A percentile compares a stretch with the other conserved stretches of the same genome.
Conservation (phyloP, 2,329 filamentous ascomycete species). For the Acrocalymma vagum region DNA sequence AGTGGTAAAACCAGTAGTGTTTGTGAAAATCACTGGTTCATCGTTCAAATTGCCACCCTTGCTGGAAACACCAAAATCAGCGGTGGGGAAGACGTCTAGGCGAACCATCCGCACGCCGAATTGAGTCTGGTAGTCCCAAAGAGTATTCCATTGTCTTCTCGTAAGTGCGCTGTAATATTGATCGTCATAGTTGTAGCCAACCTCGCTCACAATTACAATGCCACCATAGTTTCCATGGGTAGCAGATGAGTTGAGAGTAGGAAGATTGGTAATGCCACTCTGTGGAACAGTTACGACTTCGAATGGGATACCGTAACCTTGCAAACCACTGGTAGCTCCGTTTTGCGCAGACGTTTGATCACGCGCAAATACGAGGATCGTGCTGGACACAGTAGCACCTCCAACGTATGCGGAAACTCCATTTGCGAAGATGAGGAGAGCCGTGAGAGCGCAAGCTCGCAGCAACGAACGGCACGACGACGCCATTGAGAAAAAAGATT, state of each 20-base stretch:
- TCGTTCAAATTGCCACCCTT: constrained; percentile 43
- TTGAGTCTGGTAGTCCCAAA: constrained; percentile 65
- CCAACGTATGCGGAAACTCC: constrained; percentile 28
- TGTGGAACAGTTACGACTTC: constrained; percentile 64
- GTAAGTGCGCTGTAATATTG: constrained; percentile 64
- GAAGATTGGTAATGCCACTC: constrained; percentile 57
- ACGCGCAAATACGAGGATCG: constrained; percentile 65
- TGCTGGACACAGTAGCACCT: constrained; percentile 47
- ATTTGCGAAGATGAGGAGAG: constrained; percentile 26
- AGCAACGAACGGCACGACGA: constrained; percentile 30
- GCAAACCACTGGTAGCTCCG: constrained; percentile 63
- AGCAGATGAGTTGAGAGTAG: constrained; percentile 58
- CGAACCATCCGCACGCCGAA: constrained; percentile 70
- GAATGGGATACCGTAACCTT: constrained; percentile 69
- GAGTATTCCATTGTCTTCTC: constrained; percentile 61
- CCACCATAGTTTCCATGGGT: constrained; percentile 66
- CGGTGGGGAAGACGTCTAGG: constrained; percentile 64
- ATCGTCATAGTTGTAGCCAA: constrained; percentile 62
- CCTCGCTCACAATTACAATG: constrained; percentile 63
- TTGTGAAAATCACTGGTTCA: constrained; percentile 60
- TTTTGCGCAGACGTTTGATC: constrained; percentile 59
- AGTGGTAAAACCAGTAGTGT: constrained; percentile 61
- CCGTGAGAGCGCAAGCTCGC: constrained; percentile 32
- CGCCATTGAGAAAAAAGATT: constrained; percentile 32
- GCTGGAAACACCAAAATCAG: constrained; percentile 56